A percentile compares a stretch with the other conserved stretches of the same genome.
Conservation (phyloP, 805 yeast genomes). For the Blastobotrys mokoenaii region DNA sequence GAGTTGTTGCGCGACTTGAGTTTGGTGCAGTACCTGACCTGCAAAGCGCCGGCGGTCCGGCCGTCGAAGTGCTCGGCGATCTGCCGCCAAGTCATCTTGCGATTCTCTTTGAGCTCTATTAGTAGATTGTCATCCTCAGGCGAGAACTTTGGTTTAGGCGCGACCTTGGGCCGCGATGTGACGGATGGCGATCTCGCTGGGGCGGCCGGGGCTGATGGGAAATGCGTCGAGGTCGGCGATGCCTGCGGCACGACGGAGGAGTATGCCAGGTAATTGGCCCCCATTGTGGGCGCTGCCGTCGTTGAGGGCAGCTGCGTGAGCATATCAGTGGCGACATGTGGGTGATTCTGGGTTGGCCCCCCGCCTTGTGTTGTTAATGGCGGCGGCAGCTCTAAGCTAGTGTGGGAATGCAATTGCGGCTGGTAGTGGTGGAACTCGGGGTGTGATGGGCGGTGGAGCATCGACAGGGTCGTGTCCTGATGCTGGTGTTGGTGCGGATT, state of each 20-base stretch:
- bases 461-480: not conserved
- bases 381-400: not conserved
- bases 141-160: slow-evolving; percentile 20
- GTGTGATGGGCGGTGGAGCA: not conserved
- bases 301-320: not conserved
- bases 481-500: too few relatives aligned
- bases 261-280: not conserved
- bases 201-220: not conserved
- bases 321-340: not conserved
- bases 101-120: slow-evolving; percentile 51
- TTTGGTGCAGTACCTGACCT: slow-evolving; percentile 36
- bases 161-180: not conserved
- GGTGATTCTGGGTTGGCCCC: too few relatives aligned
- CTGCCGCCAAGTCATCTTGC: slow-evolving; percentile 75
- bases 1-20: slow-evolving; percentile 15
- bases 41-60: slow-evolving; percentile 78
- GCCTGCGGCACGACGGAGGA: too few relatives aligned
- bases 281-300: not conserved
- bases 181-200: not conserved
- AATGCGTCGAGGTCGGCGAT: not conserved
- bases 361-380: too few relatives aligned
- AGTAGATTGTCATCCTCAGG: slow-evolving; percentile 23
- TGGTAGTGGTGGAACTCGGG: not conserved
- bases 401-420: not conserved
- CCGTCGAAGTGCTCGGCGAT: slow-evolving; percentile 64